Base-by-base conservation (phyloP, 1,284 basidiomycete species). In the Pseudomicrostroma phylloplanum region DNA sequence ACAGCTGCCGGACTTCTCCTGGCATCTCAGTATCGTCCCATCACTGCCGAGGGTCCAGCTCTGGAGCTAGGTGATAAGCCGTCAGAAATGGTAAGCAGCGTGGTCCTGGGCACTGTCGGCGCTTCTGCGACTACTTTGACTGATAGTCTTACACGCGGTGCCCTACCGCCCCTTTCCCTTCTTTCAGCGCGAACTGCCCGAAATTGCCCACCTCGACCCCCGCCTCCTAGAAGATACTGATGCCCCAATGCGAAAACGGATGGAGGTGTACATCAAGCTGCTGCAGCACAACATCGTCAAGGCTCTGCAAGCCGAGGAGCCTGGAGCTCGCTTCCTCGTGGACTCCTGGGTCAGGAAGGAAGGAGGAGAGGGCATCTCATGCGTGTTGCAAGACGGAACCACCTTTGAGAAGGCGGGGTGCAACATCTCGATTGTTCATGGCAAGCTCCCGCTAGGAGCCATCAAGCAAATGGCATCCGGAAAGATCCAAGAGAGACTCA, bases 381-480 rank as follows among this genome's bases (percentile, higher is more conserved):
- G 91, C 79, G 89, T 96, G 15, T 87, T 97, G 72, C 84, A 89
- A 15, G 83, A 85, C 46, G 87, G 89, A 1, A 75, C 77, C 41
- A 83, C 91, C 19, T 88, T 98, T 71, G 94, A 98, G 80, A 98
- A 98, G 81, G 94, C 89, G 1, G 96, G 96, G 1, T 92, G 97
- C 61, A 97, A 96, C 81, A 89, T 97, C 72, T 91, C 89, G 30
- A 84, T 97, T 75, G 91, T 97, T 0, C 87, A 96, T 76, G 93
- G 93, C 42, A 84, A 82, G 40, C 86, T 98, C 1, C 91, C 92
- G 1, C 91, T 91, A 0, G 82, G 88, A 19, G 94, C 92, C 1
- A 88, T 97, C 77, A 85, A 86, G 76, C 91, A 96, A 82, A 98
- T 98, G 94, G 85, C 89, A 56, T 63, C 64, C 1, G 39, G 43